Conservation (phyloP, 768 basidiomycete species). For the Ephemerocybe angulata region DNA sequence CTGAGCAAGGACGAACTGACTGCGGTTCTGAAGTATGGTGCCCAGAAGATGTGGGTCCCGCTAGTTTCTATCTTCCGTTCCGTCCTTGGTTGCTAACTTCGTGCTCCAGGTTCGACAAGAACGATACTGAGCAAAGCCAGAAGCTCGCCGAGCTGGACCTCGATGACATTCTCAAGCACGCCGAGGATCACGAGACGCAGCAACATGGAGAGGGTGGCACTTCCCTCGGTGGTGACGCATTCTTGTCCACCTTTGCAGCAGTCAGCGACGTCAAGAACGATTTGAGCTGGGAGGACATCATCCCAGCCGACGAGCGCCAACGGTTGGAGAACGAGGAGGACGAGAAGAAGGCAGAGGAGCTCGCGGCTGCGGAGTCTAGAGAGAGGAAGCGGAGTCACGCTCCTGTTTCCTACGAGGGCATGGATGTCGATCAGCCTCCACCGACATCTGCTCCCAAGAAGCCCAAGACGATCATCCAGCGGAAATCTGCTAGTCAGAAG, state of each 20-base stretch:
- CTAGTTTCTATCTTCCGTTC: constrained; percentile 7
- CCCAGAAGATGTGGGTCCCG: constrained; percentile 83
- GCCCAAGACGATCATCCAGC: constrained; percentile 65
- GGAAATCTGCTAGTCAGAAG: constrained; percentile 91
- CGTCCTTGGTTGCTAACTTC: constrained; percentile 13
- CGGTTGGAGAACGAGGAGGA: constrained; percentile 81
- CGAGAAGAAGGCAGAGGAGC: constrained; percentile 68
- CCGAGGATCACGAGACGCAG: constrained; percentile 96
- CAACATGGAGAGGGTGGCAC: constrained; percentile 79
- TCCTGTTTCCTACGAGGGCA: constrained; percentile 86
- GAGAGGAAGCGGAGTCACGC: constrained; percentile 83
- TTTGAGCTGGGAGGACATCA: constrained; percentile 99
- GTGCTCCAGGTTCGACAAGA: constrained; percentile 84
- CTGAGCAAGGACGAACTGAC: constrained; percentile 95
- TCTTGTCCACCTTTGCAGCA: constrained; percentile 91
- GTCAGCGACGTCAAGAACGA: constrained; percentile 99
- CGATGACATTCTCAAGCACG: constrained; percentile 94
- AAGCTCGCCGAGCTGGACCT: constrained; percentile 99
- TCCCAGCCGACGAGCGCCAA: constrained; percentile 87
- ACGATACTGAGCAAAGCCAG: constrained; percentile 86
- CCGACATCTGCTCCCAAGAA: constrained; percentile 66
- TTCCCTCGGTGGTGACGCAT: constrained; percentile 96
- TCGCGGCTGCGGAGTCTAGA: constrained; percentile 62
- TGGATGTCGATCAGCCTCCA: constrained; percentile 79
- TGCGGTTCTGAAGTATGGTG: constrained; percentile 97